A percentile compares a stretch with the other conserved stretches of the same genome.
Conservation (phyloP, 108 stramenopile genomes). For the Cyclotella cryptica region DNA sequence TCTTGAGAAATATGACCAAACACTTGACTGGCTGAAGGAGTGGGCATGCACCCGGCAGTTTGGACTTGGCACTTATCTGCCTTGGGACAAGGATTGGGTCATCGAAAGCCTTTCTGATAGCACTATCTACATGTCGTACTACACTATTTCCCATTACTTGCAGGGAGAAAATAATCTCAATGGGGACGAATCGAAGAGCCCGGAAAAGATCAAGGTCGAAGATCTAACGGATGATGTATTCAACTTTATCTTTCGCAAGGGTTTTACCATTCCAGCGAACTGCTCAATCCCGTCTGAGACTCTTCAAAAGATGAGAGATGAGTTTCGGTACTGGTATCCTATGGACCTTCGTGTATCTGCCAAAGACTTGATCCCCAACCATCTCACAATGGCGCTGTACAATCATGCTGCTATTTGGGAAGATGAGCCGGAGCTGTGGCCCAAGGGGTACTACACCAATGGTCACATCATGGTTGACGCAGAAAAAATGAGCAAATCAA, state of each 20-base stretch:
- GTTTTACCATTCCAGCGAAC: constrained; percentile 67
- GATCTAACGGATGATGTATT: constrained; percentile 90
- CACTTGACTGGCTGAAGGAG: constrained; percentile 96
- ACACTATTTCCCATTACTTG: constrained; percentile 94
- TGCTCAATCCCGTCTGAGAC: constrained; percentile 74
- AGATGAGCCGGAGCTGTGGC: constrained; percentile 91
- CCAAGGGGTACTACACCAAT: constrained; percentile 94
- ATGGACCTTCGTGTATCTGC: constrained; percentile 97
- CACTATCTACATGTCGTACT: constrained; percentile 99
- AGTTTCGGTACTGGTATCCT: constrained; percentile 97
- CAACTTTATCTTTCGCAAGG: constrained; percentile 93
- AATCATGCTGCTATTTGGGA: constrained; percentile 99
- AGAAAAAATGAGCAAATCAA: constrained; percentile 98
- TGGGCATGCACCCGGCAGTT: constrained; percentile 99
- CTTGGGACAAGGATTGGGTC: constrained; percentile 97
- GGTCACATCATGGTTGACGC: constrained; percentile 96
- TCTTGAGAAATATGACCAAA: constrained; percentile 84
- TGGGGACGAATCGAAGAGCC: constrained; percentile 78
- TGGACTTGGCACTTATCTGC: constrained; percentile 95
- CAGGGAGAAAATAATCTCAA: constrained; percentile 93
- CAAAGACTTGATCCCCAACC: constrained; percentile 98
- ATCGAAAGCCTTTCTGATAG: constrained; percentile 98
- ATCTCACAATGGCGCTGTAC: constrained; percentile 98
- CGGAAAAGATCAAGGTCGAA: constrained; percentile 83
- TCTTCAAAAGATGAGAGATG: constrained; percentile 83